Percentiles rank a stretch among this genome's conserved stretches.
Evolutionary conservation across 1,139 yeast species (phyloP).

Genomic region (Yamadazyma sp.): DNA sequence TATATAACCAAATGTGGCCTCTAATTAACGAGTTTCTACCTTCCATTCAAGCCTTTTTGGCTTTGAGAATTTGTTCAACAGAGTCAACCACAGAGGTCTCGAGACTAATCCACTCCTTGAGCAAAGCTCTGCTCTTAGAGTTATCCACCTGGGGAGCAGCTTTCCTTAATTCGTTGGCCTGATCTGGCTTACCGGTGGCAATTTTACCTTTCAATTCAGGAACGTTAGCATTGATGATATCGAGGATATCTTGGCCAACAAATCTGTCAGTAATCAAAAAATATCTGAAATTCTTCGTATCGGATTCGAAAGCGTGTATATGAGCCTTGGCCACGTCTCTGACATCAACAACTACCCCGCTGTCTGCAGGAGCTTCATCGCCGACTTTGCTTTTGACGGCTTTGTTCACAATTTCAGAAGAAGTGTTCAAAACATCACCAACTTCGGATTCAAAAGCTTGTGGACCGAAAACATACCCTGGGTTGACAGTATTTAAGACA

Average conservation of each 20-base stretch:
- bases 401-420: conserved; percentile 34
- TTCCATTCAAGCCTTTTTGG: too few relatives aligned
- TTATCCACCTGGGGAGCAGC: conserved; percentile 21
- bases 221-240: conserved; percentile 28
- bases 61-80: too few relatives aligned
- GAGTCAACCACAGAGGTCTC: too few relatives aligned
- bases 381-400: conserved; percentile 16
- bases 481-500: conserved; percentile 27
- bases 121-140: conserved; percentile 23
- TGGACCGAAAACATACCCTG: conserved; percentile 41
- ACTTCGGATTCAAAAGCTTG: conserved; percentile 34
- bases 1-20: too few relatives aligned
- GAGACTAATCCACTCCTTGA: too few relatives aligned
- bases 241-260: conserved; percentile 31
- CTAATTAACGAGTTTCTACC: too few relatives aligned
- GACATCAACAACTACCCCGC: conserved; percentile 39
- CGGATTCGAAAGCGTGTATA: conserved; percentile 28
- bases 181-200: conserved; percentile 31
- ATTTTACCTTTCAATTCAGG: conserved; percentile 26
- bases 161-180: conserved; percentile 19
- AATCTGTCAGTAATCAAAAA: conserved; percentile 28
- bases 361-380: conserved; percentile 15
- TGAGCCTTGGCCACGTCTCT: conserved; percentile 41
- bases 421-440: conserved; percentile 36
- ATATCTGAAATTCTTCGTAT: conserved; percentile 25